These are phyloP conservation scores for Ascochyta viciae-villosae DNA, from an alignment of 2,329 filamentous ascomycete species.

Conservation along the genomic window DNA sequence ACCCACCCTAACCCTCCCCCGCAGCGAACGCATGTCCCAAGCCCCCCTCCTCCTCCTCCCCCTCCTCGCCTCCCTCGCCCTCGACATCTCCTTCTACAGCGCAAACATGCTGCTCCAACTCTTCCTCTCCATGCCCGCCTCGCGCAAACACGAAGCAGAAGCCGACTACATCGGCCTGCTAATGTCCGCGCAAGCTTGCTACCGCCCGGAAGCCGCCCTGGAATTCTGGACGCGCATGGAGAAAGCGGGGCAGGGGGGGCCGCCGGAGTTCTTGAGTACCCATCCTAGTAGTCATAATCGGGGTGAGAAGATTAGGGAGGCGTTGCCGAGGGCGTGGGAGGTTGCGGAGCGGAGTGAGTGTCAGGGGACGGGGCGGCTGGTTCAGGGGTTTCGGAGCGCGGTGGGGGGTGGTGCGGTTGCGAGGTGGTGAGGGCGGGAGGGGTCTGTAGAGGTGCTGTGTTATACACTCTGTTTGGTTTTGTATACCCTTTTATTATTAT, in stretches of 20 bases:
- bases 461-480: no score
- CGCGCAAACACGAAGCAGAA: slow-evolving; percentile 74
- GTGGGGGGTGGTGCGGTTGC: slow-evolving; percentile 3
- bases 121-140: slow-evolving; percentile 72
- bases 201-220: slow-evolving; percentile 71
- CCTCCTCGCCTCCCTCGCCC: slow-evolving; percentile 44
- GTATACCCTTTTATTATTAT: no score
- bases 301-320: slow-evolving; percentile 70
- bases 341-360: slow-evolving; percentile 47
- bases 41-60: slow-evolving; percentile 49
- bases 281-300: slow-evolving; percentile 75
- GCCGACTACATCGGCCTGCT: slow-evolving; percentile 82
- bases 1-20: neutral
- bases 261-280: slow-evolving; percentile 76
- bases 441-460: neutral
- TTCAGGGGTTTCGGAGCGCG: neutral
- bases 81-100: slow-evolving; percentile 53
- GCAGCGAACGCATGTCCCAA: slow-evolving; percentile 64
- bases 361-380: slow-evolving; percentile 25
- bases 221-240: slow-evolving; percentile 71
- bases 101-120: slow-evolving; percentile 62
- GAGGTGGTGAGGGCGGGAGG: slow-evolving; percentile 1
- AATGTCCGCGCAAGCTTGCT: slow-evolving; percentile 84
- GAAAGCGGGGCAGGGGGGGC: slow-evolving; percentile 54
- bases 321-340: slow-evolving; percentile 52